Percentiles rank a stretch among this genome's conserved stretches.
Conservation (phyloP, 2,329 filamentous ascomycete genomes). For the Colletotrichum somersetense region DNA sequence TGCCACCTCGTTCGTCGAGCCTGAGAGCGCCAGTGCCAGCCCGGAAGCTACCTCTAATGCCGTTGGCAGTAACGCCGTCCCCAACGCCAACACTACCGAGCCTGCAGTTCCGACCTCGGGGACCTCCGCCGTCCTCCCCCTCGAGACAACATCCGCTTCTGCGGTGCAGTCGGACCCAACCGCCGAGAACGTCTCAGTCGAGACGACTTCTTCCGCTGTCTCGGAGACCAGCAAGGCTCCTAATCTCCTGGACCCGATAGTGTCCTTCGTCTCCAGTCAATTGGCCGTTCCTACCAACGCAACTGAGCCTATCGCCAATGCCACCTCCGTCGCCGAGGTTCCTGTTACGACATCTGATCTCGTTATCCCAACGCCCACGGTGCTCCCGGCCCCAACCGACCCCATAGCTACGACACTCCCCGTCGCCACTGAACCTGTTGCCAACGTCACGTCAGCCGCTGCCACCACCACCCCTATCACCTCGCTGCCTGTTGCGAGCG, state of each 20-base stretch:
- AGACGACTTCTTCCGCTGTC: conserved; percentile 11
- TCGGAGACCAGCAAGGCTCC: conserved; percentile 27
- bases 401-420: conserved; percentile 19
- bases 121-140: conserved; percentile 24
- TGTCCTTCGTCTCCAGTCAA: conserved; percentile 36
- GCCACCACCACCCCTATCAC: conserved; percentile 9
- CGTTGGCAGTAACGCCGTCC: conserved; percentile 1
- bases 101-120: conserved; percentile 20
- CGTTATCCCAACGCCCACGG: conserved; percentile 32
- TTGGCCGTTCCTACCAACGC: conserved; percentile 26
- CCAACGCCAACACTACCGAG: conserved; percentile 38
- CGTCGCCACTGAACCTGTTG: conserved; percentile 26
- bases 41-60: conserved; percentile 5
- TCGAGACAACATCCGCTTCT: conserved; percentile 14
- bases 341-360: conserved; percentile 23
- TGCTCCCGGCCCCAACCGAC: conserved; percentile 37
- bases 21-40: conserved; percentile 9
- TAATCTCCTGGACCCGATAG: conserved; percentile 37
- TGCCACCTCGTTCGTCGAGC: not conserved
- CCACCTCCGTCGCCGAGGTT: conserved; percentile 20
- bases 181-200: conserved; percentile 9
- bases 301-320: conserved; percentile 34
- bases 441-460: conserved; percentile 26
- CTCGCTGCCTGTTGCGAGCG: conserved; percentile 26
- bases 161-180: not conserved